Base-by-base conservation (phyloP, 2,329 filamentous ascomycete genomes). In the Tothia fuscella region DNA sequence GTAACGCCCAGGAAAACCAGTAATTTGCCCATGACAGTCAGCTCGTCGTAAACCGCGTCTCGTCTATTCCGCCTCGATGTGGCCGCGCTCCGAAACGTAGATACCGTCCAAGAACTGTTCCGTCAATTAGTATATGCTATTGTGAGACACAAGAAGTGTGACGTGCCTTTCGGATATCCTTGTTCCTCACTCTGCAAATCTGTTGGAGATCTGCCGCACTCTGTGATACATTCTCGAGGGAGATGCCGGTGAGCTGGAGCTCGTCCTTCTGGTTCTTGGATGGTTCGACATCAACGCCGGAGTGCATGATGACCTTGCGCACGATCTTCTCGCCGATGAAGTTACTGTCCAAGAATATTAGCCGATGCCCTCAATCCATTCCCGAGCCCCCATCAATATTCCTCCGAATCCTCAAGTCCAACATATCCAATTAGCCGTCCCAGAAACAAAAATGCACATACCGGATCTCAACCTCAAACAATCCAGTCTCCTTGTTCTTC, bases 301-400 rank as follows among this genome's bases (percentile, higher is more conserved):
- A 66, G 64, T 82, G 82, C 83, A 94, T 93, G 59, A 74, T 70
- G 58, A 98, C 83, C 56, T 79, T 78, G 69, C 91, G 88, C 60
- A 96, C 86, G 64, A 94, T 86, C 84, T 98, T 98, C 85, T 98
- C 91, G 67, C 91, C 88, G 63, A 95, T 80, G 74, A 95, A 95
- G 80, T 95, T 95, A 68, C 41, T 44, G 25, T 36, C 37, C 35
- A 29, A 32, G 33, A 39, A 33, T 21, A 40, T 49, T 24, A 22
- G 38, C 44, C n/a, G n/a, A n/a, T n/a, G n/a, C n/a, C n/a, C n/a
- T n/a, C n/a, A n/a, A n/a, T 48, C 37, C 37, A 25, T n/a, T 34
- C 35, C 35, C 19, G 26, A 9, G 13, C 14, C 32, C 32, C 14
- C 16, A 16, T 10, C 9, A 34, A 34, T n/a, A 16, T 5, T 32